Evolutionary conservation across 1,139 yeast species (phyloP), one percentile per base, ranked within the genome.

Genomic region (Suhomyces wounanorum): DNA sequence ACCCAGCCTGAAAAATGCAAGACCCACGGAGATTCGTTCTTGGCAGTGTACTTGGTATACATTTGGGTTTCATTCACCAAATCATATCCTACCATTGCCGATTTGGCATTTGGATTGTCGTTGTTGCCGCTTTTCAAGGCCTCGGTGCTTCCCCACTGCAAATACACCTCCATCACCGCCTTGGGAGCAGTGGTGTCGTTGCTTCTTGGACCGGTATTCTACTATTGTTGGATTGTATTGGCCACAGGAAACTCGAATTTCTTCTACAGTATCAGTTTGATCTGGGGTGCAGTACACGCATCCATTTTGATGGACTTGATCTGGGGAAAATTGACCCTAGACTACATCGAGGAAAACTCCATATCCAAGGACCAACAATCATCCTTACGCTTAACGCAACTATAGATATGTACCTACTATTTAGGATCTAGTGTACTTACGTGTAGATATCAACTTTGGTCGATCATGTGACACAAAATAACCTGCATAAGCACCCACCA

Each of bases 161-260:
- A 68, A 50, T 68, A 65, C 57, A 62, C 67, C 45, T 63, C 59
- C 62, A 67, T 68, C 61, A 72, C 66, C 3, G 74, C 73, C 0
- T 62, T 81, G 33, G 67, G 86, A 2, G 59, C 75, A 36, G 56
- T 74, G 26, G 68, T 73, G 17, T 61, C 71, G 38, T 62, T 75
- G 50, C 59, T 75, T 2, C 76, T 94, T 45, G 84, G 96, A 2
- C 98, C 98, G 0, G 85, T 91, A 10, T 94, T 94, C 66, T 91
- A 91, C 72, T 91, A 90, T 66, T 80, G 95, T 56, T 94, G 99
- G 99, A 89, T 94, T 58, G 89, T 87, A 49, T 77, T 90, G 53
- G 97, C 97, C 13, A 90, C 95, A 30, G 99, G 98, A 25, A 94
- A 94, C 70, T 86, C 97, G 54, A 94, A 94, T 70, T 94, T 94